Base-by-base conservation (phyloP, 257 asterid genomes). In the Parsonsia alboflavescens region DNA sequence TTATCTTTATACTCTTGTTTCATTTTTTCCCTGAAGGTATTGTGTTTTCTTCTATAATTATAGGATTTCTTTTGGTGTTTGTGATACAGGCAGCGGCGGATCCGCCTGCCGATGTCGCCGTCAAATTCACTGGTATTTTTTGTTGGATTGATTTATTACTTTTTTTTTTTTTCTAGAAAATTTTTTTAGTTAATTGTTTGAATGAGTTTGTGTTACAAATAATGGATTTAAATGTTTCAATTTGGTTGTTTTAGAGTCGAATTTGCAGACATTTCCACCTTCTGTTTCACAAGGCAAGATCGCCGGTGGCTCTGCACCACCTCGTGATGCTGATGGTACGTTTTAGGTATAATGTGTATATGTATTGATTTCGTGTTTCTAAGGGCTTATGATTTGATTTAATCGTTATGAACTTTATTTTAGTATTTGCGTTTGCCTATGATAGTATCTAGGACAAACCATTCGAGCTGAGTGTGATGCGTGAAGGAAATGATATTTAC, bases 281-380 rank as follows among this genome's bases (percentile, higher is more conserved):
- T 76, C 93, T 9, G 90, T 86, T 70, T 73, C 91, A 61, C 96
- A 89, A 69, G 98, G 97, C 54, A 95, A 94, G 93, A 92, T 95
- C 83, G 80, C 97, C 22, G 87, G 90, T 71, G 91, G 82, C 48
- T 78, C 90, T 67, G 86, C 91, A 50, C 98, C 99, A n/a, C 99
- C 99, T 76, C 97, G 99, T 11, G 99, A 92, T 80, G 96, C 93
- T 1, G 99, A 94, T 68, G 99, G 99, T 94, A 89, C 53, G 80
- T 80, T 64, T 3, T n/a, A 7, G 21, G 6, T 33, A 6, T 12
- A 10, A 67, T 46, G 49, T 69, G 6, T 69, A 22, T 12, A 8
- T 12, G 4, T 46, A 13, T 46, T 69, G 10, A 3, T 3, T 28
- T 69, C 3, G n/a, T 69, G 2, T 7, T 6, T 63, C 7, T 10